Conservation (phyloP, 768 basidiomycete genomes). For the Leucocoprinus birnbaumii region DNA sequence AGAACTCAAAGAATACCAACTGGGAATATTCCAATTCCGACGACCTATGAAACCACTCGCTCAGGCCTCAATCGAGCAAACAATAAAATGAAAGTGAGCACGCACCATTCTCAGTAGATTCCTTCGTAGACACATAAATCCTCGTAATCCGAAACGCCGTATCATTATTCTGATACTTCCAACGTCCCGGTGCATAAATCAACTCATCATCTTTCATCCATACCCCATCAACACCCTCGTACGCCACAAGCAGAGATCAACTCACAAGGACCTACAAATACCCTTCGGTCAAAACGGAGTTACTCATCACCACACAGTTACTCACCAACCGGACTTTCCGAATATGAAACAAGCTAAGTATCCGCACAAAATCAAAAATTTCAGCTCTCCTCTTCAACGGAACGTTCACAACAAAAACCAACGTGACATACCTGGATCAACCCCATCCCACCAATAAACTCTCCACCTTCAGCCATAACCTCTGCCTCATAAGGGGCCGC, state of each 20-base stretch:
- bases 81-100: not conserved
- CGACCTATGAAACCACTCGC: slow-evolving; percentile 21
- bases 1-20: slow-evolving; percentile 15
- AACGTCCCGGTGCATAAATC: slow-evolving; percentile 29
- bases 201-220: slow-evolving; percentile 31
- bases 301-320: too few relatives aligned
- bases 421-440: slow-evolving; percentile 18
- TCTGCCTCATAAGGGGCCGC: slow-evolving; percentile 24
- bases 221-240: too few relatives aligned
- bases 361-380: too few relatives aligned
- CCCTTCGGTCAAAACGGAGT: too few relatives aligned
- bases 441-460: slow-evolving; percentile 29
- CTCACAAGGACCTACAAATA: slow-evolving; percentile 1
- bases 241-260: not conserved
- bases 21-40: slow-evolving; percentile 34
- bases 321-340: slow-evolving; percentile 31
- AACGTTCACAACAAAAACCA: too few relatives aligned
- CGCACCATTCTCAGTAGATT: slow-evolving; percentile 26
- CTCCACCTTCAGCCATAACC: slow-evolving; percentile 21
- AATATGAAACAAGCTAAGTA: slow-evolving; percentile 28
- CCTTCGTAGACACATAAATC: slow-evolving; percentile 31
- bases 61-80: not conserved
- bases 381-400: too few relatives aligned
- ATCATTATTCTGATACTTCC: slow-evolving; percentile 25
- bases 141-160: slow-evolving; percentile 28